A percentile compares a stretch with the other conserved stretches of the same genome.
These are phyloP conservation scores for Pythium aquatile DNA, from an alignment of 352 stramenopile species.

Conservation along the genomic window DNA sequence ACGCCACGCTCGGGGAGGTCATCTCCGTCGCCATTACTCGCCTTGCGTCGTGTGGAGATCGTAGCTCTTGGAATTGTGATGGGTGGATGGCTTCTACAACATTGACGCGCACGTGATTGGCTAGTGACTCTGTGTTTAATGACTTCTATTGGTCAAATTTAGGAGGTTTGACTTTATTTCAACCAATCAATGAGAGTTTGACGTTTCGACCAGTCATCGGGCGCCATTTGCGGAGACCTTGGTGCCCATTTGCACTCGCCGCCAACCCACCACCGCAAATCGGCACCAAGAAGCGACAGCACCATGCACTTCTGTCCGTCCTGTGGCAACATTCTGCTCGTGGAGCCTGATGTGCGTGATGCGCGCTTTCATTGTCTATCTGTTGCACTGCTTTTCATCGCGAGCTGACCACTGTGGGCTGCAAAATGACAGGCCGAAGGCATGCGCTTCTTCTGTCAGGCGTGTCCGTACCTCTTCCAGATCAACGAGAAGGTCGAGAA, in stretches of 20 bases:
- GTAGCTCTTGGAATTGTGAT: constrained; percentile 4
- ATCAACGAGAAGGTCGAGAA: constrained; percentile 89
- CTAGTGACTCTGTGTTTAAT: neutral
- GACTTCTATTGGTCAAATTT: neutral
- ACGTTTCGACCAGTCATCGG: constrained; percentile 4
- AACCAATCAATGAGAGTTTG: neutral
- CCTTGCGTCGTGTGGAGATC: neutral
- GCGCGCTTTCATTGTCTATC: constrained; percentile 8
- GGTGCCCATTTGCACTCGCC: constrained; percentile 7
- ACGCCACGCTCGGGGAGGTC: constrained; percentile 18
- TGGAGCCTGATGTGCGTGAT: constrained; percentile 74
- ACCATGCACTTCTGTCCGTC: constrained; percentile 90
- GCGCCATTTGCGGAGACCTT: neutral
- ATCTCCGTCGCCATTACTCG: neutral
- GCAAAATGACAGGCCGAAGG: constrained; percentile 57
- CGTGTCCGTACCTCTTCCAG: constrained; percentile 87
- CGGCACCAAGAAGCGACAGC: neutral
- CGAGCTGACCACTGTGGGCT: constrained; percentile 3
- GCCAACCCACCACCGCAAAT: neutral
- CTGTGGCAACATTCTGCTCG: constrained; percentile 88
- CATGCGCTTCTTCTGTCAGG: constrained; percentile 91
- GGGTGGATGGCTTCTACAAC: constrained; percentile 8
- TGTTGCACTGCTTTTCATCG: neutral
- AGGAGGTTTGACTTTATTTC: neutral
- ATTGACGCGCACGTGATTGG: neutral